Base-by-base conservation (phyloP, 306 rosid species). In the Hippophae tibetana region DNA sequence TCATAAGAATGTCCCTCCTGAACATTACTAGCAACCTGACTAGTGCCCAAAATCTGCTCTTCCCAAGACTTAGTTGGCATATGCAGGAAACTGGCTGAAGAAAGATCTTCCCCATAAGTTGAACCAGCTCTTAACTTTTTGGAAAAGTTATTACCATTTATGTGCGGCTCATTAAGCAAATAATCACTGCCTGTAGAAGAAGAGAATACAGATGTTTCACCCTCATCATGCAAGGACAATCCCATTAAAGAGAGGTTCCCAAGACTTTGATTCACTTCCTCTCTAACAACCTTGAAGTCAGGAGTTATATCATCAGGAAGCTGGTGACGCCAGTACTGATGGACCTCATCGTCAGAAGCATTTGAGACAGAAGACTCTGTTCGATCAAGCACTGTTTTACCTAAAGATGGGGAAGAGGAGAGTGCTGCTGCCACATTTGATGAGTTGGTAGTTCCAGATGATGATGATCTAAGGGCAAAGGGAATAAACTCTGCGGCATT, bases 401-500 rank as follows among this genome's bases (percentile, higher is more conserved):
- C 96, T 49, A 82, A 82, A 43, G 86, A 49, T 54, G 85, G 84
- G 52, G 89, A 41, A 47, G 86, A n/a, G 56, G 81, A 52, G 47
- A 77, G 57, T 67, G 75, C 23, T 18, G 23, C 23, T 18, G 23
- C 23, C 23, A 1, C 23, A 18, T 18, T 69, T 42, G 67, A 73
- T 8, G 64, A 60, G 64, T 89, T 76, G 59, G 75, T 59, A 74
- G 85, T 81, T 72, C 90, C 90, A 57, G 86, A 75, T 57, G 89
- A 71, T 11, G 81, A 54, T 53, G 96, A 80, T 74, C 97, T 79
- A 67, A 85, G 87, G 58, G 89, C 46, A 64, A 78, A 87, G 48
- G 97, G 97, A 59, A 90, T 52, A 40, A 90, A 90, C 74, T 84
- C 97, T n/a, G 96, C 97, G 6, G 97, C 97, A 85, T 90, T 87